phyloP scores from a whole-genome alignment of 495 filamentous ascomycete species.

The Aspergillus baeticus region DNA sequence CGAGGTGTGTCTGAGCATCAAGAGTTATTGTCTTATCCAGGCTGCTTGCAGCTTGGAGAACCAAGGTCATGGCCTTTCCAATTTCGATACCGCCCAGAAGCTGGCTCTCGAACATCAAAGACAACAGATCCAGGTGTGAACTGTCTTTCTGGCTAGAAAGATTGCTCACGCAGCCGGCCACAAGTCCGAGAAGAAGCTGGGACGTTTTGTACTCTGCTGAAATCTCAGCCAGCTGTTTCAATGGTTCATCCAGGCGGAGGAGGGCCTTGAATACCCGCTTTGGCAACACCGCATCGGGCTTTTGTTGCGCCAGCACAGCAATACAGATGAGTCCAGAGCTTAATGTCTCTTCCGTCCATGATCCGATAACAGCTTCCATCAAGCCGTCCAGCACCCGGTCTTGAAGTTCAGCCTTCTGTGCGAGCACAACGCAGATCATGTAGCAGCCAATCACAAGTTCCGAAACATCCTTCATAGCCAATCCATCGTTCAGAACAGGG shows the following conservation, averaged over 20 bases:
- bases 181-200: constrained; percentile 69
- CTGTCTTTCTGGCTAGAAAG: constrained; percentile 61
- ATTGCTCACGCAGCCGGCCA: constrained; percentile 62
- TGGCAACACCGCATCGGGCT: constrained; percentile 55
- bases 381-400: constrained; percentile 72
- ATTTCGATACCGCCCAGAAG: constrained; percentile 62
- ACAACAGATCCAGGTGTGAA: constrained; percentile 54
- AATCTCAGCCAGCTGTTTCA: constrained; percentile 58
- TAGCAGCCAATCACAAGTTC: constrained; percentile 82
- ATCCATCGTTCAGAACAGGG: constrained; percentile 71
- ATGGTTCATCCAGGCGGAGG: constrained; percentile 59
- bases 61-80: constrained; percentile 57
- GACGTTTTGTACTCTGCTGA: constrained; percentile 65
- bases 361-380: constrained; percentile 79
- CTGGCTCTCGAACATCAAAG: constrained; percentile 58
- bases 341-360: constrained; percentile 70
- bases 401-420: constrained; percentile 71
- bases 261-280: constrained; percentile 67
- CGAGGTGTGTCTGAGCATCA: constrained; percentile 59
- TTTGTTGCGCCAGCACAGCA: constrained; percentile 75
- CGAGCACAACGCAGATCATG: constrained; percentile 83
- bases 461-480: constrained; percentile 68
- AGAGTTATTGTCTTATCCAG: constrained; percentile 38
- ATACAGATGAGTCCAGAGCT: constrained; percentile 77
- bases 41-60: constrained; percentile 48